Percentiles rank a stretch among this genome's conserved stretches.
Evolutionary conservation across 2,329 filamentous ascomycete species (phyloP).

Genomic region (Calonectria pauciramosa): DNA sequence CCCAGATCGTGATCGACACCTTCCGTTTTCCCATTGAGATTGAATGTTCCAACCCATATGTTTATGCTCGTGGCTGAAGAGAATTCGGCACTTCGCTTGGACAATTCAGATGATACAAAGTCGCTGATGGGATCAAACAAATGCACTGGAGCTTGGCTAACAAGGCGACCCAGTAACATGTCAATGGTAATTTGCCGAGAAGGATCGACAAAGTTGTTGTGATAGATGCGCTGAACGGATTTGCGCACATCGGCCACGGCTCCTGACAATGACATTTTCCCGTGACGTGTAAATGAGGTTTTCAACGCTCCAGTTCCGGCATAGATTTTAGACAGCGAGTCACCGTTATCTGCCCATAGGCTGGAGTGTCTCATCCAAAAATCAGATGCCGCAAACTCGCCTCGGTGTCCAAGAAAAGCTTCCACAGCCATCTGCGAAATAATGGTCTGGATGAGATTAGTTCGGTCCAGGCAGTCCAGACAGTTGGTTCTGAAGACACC

Average conservation of each 20-base stretch:
- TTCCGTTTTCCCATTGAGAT: conserved; percentile 88
- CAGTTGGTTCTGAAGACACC: conserved; percentile 98
- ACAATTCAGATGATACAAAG: conserved; percentile 83
- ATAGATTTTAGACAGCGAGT: conserved; percentile 94
- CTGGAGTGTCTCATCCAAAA: conserved; percentile 94
- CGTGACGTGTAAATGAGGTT: conserved; percentile 92
- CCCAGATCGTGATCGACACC: conserved; percentile 85
- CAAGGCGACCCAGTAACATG: conserved; percentile 86
- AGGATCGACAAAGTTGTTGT: conserved; percentile 98
- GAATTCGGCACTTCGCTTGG: conserved; percentile 77
- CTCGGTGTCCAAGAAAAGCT: conserved; percentile 81
- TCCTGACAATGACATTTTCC: conserved; percentile 95
- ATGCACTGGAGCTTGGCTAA: conserved; percentile 86
- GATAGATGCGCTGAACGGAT: conserved; percentile 92
- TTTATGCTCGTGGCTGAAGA: conserved; percentile 80
- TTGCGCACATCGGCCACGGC: conserved; percentile 96
- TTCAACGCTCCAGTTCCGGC: conserved; percentile 96
- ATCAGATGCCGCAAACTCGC: conserved; percentile 78
- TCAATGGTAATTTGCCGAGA: conserved; percentile 95
- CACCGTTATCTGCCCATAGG: conserved; percentile 97
- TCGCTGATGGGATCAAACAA: conserved; percentile 97
- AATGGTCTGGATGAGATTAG: conserved; percentile 95
- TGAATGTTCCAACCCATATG: conserved; percentile 92
- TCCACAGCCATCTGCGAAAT: conserved; percentile 95
- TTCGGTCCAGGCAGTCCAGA: conserved; percentile 94